Evolutionary conservation across 306 rosid species (phyloP).

Genomic region (Cercis canadensis): DNA sequence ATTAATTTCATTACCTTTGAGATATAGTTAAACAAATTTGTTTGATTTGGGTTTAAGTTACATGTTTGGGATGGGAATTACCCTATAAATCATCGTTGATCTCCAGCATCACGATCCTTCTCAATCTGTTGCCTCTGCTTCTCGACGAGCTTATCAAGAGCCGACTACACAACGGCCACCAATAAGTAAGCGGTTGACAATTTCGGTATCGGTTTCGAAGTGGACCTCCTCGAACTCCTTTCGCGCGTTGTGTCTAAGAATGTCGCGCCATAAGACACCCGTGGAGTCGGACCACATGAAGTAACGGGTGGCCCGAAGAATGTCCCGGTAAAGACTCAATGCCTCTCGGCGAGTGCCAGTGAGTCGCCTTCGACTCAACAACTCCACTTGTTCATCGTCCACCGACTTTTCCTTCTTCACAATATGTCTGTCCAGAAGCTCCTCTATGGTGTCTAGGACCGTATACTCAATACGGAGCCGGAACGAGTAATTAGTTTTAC

Average conservation of each 20-base stretch:
- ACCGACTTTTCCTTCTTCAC: constrained; percentile 54
- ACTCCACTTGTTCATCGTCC: constrained; percentile 58
- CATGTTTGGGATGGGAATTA: not conserved
- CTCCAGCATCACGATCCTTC: constrained; percentile 53
- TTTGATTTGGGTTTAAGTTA: not conserved
- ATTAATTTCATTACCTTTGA: too few species aligned
- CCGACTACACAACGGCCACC: constrained; percentile 74
- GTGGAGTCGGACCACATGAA: constrained; percentile 70
- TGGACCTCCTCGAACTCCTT: constrained; percentile 82
- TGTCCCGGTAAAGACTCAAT: constrained; percentile 74
- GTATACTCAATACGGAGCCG: constrained; percentile 11
- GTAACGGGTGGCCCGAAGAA: constrained; percentile 67
- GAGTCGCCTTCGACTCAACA: constrained; percentile 69
- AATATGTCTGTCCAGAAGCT: constrained; percentile 77
- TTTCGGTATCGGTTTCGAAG: constrained; percentile 77
- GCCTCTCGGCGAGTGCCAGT: constrained; percentile 77
- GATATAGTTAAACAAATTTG: not conserved
- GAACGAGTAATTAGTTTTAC: not conserved
- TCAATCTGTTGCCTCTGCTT: constrained; percentile 68
- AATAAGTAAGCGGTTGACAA: constrained; percentile 71
- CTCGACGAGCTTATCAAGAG: constrained; percentile 74
- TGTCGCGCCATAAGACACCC: constrained; percentile 74
- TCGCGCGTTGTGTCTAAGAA: constrained; percentile 80
- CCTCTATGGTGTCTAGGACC: constrained; percentile 78
- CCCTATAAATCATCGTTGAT: constrained; percentile 33